Conservation (phyloP, 805 yeast genomes). For the Myxozyma sirexii region DNA sequence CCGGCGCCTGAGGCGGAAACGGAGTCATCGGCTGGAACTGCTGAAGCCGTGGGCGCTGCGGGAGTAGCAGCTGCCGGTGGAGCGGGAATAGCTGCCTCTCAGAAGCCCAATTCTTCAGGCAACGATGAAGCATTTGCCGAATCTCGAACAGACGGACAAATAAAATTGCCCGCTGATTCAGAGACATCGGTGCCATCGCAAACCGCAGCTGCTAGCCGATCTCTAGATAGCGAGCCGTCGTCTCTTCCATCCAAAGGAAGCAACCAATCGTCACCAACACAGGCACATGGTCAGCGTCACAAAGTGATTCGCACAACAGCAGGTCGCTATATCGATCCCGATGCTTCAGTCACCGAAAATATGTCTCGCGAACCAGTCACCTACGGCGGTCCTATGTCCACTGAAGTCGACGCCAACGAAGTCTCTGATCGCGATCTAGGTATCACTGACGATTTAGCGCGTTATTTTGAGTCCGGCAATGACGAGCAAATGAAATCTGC, state of each 20-base stretch:
- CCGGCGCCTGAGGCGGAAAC: no score
- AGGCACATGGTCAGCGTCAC: not conserved
- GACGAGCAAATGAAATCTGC: not conserved
- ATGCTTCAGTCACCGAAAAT: not conserved
- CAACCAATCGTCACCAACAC: not conserved
- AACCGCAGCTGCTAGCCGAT: no score
- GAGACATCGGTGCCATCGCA: not conserved
- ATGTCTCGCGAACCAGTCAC: constrained; percentile 1
- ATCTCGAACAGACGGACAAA: not conserved
- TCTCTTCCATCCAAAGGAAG: no score
- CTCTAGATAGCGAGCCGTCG: no score
- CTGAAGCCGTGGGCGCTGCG: no score
- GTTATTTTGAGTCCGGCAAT: not conserved
- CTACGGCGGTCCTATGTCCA: constrained; percentile 2
- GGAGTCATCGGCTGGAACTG: no score
- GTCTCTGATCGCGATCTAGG: not conserved
- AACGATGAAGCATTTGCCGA: no score
- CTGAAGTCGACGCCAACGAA: not conserved
- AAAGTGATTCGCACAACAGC: constrained; percentile 7
- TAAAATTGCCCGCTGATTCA: not conserved
- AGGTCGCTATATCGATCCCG: constrained; percentile 7
- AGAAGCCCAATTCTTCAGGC: no score
- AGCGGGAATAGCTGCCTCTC: no score
- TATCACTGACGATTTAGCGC: not conserved
- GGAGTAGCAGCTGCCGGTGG: no score